A percentile compares a stretch with the other conserved stretches of the same genome.
phyloP scores from a whole-genome alignment of 352 stramenopile genomes.

The Phytophthora ramorum region DNA sequence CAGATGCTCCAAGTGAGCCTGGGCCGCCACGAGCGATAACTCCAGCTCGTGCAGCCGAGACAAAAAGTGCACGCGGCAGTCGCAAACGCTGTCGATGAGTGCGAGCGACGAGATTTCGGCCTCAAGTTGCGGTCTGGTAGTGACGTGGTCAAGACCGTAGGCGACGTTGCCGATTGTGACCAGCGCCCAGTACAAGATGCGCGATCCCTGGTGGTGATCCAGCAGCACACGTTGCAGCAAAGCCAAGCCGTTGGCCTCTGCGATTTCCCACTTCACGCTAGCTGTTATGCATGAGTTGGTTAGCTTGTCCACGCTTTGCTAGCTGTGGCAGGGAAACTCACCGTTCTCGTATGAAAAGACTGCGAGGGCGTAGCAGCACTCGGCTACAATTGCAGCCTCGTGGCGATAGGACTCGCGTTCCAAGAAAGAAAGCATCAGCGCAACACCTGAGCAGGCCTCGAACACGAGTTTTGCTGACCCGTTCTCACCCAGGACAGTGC shows the following conservation, averaged over 20 bases:
- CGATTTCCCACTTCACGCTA: conserved; percentile 49
- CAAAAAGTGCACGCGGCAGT: conserved; percentile 54
- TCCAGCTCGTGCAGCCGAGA: conserved; percentile 55
- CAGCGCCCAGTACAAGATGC: conserved; percentile 66
- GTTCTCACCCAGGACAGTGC: conserved; percentile 38
- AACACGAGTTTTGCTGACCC: conserved; percentile 46
- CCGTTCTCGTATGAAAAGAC: conserved; percentile 66
- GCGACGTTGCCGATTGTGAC: conserved; percentile 63
- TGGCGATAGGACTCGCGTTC: conserved; percentile 34
- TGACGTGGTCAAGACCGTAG: conserved; percentile 38
- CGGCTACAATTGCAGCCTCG: conserved; percentile 43
- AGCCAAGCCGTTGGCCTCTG: conserved; percentile 40
- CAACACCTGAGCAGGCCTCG: conserved; percentile 35
- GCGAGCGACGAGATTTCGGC: conserved; percentile 31
- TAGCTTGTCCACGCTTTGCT: background rate
- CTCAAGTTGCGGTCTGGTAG: conserved; percentile 23
- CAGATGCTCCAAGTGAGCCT: conserved; percentile 43
- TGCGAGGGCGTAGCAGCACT: conserved; percentile 64
- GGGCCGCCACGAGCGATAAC: conserved; percentile 40
- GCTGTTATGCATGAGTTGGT: conserved; percentile 12
- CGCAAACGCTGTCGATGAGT: conserved; percentile 54
- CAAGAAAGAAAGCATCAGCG: conserved; percentile 40
- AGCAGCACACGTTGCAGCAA: conserved; percentile 51
- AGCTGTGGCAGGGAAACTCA: conserved; percentile 27
- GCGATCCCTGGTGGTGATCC: conserved; percentile 40